These are phyloP conservation scores for Neostapfia colusana DNA, from an alignment of 176 grass and related monocot species.

Conservation along the genomic window DNA sequence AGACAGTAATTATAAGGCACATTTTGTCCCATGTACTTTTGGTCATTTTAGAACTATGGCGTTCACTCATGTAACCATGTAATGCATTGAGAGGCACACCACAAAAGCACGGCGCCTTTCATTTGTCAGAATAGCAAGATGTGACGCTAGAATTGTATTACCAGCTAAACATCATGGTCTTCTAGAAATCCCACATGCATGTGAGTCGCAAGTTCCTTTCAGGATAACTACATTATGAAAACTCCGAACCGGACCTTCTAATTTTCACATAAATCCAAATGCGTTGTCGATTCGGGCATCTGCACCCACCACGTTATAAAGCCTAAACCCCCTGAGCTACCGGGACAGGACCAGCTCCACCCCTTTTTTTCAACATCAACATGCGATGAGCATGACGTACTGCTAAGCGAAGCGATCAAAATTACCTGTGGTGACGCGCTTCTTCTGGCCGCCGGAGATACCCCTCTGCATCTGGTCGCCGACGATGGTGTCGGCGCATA, in stretches of 20 bases:
- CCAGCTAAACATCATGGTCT: not conserved
- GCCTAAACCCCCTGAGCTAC: constrained; percentile 21
- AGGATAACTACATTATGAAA: not conserved
- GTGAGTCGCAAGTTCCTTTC: constrained; percentile 1
- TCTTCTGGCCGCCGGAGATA: constrained; percentile 96
- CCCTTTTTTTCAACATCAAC: not conserved
- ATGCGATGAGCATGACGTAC: constrained; percentile 26
- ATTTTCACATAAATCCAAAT: constrained; percentile 6
- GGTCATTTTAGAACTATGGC: not conserved
- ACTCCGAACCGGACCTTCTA: not conserved
- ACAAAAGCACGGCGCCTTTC: not conserved
- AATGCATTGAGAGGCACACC: constrained; percentile 1
- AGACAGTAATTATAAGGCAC: not conserved
- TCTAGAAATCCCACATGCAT: constrained; percentile 15
- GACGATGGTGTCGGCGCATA: constrained; percentile 91
- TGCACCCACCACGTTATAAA: not conserved
- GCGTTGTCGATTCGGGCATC: not conserved
- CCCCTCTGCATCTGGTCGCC: constrained; percentile 97
- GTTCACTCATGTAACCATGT: not conserved
- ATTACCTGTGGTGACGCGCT: constrained; percentile 93
- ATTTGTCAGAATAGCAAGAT: not conserved
- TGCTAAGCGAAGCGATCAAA: not conserved
- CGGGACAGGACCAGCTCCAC: not conserved
- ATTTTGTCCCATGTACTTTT: not conserved
- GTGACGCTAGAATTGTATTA: constrained; percentile 1